Base-by-base conservation (phyloP, 768 basidiomycete genomes). In the Bullera alba region DNA sequence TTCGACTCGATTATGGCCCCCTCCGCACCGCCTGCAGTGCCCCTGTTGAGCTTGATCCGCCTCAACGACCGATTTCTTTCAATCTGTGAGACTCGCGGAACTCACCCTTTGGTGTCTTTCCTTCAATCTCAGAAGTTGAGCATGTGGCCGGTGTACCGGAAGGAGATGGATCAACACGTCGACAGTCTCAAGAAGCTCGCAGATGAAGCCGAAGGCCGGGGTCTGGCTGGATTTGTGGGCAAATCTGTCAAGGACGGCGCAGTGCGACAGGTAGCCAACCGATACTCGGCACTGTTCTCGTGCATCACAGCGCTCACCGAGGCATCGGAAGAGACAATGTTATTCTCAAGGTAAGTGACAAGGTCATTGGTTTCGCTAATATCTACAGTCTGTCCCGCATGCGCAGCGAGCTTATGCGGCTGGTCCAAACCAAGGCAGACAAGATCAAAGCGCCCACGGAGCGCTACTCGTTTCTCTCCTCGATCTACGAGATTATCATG, bases 91-190 rank as follows among this genome's bases (percentile, higher is more conserved):
- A 80, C 79, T 57, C 82, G 90, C 42, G 80, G 79, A 8, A 89
- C 86, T 60, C 75, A 83, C 5, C 87, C 91, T 14, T 78, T 91
- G 19, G 87, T 92, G 60, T 78, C 80, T 6, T 90, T 84, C 70
- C 77, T 92, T 44, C 86, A 90, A 69, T 77, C 79, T 1, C 77
- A 91, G 37, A 83, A 88, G 19, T 73, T 99, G 48, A 79, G 83
- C 58, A 81, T 97, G 78, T 97, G 91, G 89, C 95, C 93, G 1
- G 77, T 85, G 4, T 97, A 93, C 73, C 86, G 92, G 66, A 92
- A 86, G 63, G 79, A 79, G 26, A 86, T 96, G 83, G 80, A 84
- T 21, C 83, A 84, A 17, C 82, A 97, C 57, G 76, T 85, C 38
- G 89, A 92, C 14, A 79, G 82, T 25, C 72, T 97, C 53, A 90